Conservation (phyloP, 2,329 filamentous ascomycete species). For the Elsinoe arachidis region DNA sequence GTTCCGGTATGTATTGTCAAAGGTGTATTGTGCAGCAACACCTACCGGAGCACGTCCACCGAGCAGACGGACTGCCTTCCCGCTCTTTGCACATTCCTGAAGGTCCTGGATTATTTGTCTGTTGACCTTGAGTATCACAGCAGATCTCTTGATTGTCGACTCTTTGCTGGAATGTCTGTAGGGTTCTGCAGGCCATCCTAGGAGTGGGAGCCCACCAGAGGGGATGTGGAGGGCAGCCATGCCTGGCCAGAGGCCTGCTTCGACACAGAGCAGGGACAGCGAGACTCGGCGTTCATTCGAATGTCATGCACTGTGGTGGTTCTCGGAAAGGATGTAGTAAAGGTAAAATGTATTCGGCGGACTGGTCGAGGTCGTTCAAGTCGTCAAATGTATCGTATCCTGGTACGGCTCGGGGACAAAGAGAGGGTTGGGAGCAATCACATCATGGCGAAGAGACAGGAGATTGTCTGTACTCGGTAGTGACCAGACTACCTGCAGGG, state of each 20-base stretch:
- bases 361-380: neutral
- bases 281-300: constrained; percentile 1
- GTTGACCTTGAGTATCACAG: constrained; percentile 25
- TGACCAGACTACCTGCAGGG: neutral
- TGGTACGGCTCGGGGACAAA: neutral
- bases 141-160: constrained; percentile 17
- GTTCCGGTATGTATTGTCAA: neutral
- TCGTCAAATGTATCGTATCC: neutral
- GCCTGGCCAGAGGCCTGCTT: constrained; percentile 8
- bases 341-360: neutral
- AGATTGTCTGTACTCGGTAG: neutral
- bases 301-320: neutral
- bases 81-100: constrained; percentile 23
- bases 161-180: constrained; percentile 13
- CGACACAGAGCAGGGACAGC: neutral
- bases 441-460: constrained; percentile 1
- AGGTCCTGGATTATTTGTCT: constrained; percentile 26
- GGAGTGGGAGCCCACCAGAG: constrained; percentile 22
- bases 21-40: constrained; percentile 2
- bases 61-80: constrained; percentile 25
- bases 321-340: neutral
- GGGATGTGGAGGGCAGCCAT: constrained; percentile 19
- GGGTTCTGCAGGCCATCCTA: constrained; percentile 17
- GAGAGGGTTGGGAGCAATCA: constrained; percentile 1
- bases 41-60: constrained; percentile 29